Conservation (phyloP, 768 basidiomycete genomes). For the Phaeotremella skinneri region DNA sequence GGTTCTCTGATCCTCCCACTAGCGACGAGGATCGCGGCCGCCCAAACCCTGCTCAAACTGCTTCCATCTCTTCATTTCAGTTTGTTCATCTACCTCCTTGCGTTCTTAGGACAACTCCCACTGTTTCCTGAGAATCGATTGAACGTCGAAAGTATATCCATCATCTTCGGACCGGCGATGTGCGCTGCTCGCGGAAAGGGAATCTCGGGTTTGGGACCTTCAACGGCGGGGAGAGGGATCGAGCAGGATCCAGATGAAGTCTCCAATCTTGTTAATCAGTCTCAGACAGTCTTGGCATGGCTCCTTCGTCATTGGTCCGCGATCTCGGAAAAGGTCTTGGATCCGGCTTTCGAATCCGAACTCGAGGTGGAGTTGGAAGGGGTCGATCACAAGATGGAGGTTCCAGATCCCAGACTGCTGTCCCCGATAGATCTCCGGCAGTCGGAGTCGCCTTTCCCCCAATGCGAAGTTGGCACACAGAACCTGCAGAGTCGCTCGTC, state of each 20-base stretch:
- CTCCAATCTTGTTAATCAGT: constrained; percentile 27
- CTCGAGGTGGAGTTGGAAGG: constrained; percentile 4
- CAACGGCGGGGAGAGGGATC: constrained; percentile 7
- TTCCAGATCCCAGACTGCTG: constrained; percentile 29
- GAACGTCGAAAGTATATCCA: constrained; percentile 55
- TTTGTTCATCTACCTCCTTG: constrained; percentile 73
- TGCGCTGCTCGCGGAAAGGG: constrained; percentile 34
- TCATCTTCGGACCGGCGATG: constrained; percentile 56
- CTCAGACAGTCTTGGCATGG: constrained; percentile 35
- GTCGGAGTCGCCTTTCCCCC: constrained; percentile 9
- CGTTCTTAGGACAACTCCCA: constrained; percentile 64
- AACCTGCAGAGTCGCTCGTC: neutral
- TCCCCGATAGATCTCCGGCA: constrained; percentile 36
- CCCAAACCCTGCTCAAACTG: constrained; percentile 59
- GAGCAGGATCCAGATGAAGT: constrained; percentile 32
- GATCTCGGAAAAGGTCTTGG: constrained; percentile 35
- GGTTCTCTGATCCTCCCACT: constrained; percentile 22
- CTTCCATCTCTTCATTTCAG: constrained; percentile 59
- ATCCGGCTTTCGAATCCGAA: constrained; percentile 18
- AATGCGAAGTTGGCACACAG: neutral
- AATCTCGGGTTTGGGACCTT: constrained; percentile 38
- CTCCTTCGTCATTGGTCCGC: constrained; percentile 32
- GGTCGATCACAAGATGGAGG: constrained; percentile 9
- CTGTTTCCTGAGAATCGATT: constrained; percentile 59
- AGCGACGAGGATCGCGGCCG: constrained; percentile 51